Evolutionary conservation across 768 basidiomycete genomes (phyloP).

Genomic region (Rhodotorula taiwanensis): DNA sequence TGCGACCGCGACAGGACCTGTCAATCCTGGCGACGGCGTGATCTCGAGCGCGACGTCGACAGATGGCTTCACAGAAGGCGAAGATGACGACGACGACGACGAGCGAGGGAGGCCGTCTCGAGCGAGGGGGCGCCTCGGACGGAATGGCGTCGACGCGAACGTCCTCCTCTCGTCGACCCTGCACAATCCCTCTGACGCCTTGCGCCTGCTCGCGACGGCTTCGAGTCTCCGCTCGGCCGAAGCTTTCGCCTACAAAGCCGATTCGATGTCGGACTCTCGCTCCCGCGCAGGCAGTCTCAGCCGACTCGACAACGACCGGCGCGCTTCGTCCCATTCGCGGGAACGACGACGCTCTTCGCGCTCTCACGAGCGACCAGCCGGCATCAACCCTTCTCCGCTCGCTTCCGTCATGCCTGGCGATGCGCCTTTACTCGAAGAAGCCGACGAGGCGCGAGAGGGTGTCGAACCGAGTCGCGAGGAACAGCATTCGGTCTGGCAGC

Average conservation of each 20-base stretch:
- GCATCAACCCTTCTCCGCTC: too few relatives aligned
- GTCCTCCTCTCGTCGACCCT: conserved; percentile 31
- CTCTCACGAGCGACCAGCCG: not conserved
- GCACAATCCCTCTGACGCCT: conserved; percentile 35
- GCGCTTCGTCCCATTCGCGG: too few relatives aligned
- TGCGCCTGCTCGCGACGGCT: conserved; percentile 28
- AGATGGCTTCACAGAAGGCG: not conserved
- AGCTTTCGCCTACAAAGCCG: too few relatives aligned
- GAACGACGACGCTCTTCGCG: not conserved
- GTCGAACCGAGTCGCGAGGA: not conserved
- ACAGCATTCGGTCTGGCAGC: conserved; percentile 15
- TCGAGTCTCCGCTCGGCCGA: conserved; percentile 13
- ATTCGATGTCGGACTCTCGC: not conserved
- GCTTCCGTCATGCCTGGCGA: not conserved
- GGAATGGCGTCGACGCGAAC: conserved; percentile 4
- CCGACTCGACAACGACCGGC: too few relatives aligned
- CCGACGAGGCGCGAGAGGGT: not conserved
- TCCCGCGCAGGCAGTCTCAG: not conserved
- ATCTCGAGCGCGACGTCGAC: too few relatives aligned
- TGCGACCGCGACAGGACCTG: not conserved
- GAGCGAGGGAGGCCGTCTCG: not conserved
- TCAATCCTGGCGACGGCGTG: too few relatives aligned
- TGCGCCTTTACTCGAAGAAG: not conserved
- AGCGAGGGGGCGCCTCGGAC: not conserved
- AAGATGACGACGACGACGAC: not conserved